Conservation (phyloP, 139 green algal genomes). For the Desmodesmus armatus region DNA sequence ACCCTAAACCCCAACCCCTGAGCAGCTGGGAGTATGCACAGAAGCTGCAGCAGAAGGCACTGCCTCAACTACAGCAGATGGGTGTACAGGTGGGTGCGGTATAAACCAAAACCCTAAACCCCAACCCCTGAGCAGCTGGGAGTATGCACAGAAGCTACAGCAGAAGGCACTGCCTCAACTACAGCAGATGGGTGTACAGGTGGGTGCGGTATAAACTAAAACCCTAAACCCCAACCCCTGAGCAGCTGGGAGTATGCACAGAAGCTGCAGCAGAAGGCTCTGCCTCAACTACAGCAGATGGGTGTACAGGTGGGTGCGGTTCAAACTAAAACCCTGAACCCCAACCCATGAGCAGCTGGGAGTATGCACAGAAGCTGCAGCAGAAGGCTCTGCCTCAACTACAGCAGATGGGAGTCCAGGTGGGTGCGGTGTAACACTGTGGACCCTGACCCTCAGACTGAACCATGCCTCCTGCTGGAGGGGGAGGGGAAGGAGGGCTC, state of each 20-base stretch:
- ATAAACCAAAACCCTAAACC: too few species aligned
- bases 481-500: too few species aligned
- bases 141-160: slow-evolving; percentile 76
- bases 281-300: slow-evolving; percentile 55
- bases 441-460: too few species aligned
- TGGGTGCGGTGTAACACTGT: too few species aligned
- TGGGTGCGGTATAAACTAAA: too few species aligned
- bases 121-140: slow-evolving; percentile 74
- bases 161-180: slow-evolving; percentile 57
- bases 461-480: too few species aligned
- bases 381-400: slow-evolving; percentile 57
- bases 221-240: too few species aligned
- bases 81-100: slow-evolving; percentile 48
- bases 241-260: slow-evolving; percentile 76
- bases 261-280: slow-evolving; percentile 63
- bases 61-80: slow-evolving; percentile 55
- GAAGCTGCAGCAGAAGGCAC: slow-evolving; percentile 63
- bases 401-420: slow-evolving; percentile 50
- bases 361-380: slow-evolving; percentile 76
- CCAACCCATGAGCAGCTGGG: slow-evolving; percentile 73
- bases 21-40: slow-evolving; percentile 76
- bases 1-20: too few species aligned
- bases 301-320: slow-evolving; percentile 48
- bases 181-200: slow-evolving; percentile 50
- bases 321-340: too few species aligned